Percentiles rank a stretch among this genome's conserved stretches.
phyloP scores from a whole-genome alignment of 1,139 yeast species.

The Nadsonia starkeyi-henricii region DNA sequence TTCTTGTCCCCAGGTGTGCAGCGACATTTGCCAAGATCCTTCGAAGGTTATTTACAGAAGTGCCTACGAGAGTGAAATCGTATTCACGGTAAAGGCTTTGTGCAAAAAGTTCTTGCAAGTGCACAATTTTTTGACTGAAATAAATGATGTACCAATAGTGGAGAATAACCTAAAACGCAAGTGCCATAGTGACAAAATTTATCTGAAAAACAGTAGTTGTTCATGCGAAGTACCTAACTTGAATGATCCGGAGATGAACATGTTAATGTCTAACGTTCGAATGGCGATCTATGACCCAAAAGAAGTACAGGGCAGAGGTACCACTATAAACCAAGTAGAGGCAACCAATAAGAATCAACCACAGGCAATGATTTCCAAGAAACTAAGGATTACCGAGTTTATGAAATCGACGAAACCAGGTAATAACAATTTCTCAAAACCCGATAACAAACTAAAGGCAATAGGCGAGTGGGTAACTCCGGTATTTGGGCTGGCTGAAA shows the following conservation, averaged over 20 bases:
- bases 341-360: neutral
- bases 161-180: constrained; percentile 1
- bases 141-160: no score
- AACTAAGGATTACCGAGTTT: neutral
- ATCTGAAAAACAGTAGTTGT: constrained; percentile 3
- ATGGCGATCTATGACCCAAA: neutral
- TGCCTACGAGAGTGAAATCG: constrained; percentile 19
- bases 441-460: neutral
- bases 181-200: constrained; percentile 4
- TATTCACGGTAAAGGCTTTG: neutral
- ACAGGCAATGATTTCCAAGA: neutral
- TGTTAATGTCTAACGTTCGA: neutral
- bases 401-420: neutral
- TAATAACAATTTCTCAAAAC: neutral
- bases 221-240: neutral
- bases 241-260: neutral
- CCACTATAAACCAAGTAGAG: neutral
- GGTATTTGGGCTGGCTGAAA: constrained; percentile 1
- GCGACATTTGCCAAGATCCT: constrained; percentile 33
- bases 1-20: constrained; percentile 19
- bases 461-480: constrained; percentile 1
- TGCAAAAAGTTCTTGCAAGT: neutral
- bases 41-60: constrained; percentile 23
- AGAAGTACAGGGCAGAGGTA: neutral
- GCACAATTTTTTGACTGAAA: neutral